Evolutionary conservation across 345 rosid species (phyloP).

Genomic region (Tarenaya hassleriana): DNA sequence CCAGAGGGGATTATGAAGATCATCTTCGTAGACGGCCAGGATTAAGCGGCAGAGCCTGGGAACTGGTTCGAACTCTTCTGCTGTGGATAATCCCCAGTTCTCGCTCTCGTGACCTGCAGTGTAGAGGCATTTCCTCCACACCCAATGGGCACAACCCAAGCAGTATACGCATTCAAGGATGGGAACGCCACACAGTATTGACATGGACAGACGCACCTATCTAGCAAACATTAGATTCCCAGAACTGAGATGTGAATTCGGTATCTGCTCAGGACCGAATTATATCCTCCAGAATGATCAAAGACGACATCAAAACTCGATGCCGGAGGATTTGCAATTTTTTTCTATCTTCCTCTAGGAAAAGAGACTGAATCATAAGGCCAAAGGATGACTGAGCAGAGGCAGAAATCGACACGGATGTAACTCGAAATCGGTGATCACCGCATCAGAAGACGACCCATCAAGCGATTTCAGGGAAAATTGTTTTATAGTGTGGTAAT

Average conservation of each 20-base stretch:
- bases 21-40: slow-evolving; percentile 68
- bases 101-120: slow-evolving; percentile 84
- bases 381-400: slow-evolving; percentile 10
- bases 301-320: neutral
- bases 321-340: no score
- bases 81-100: slow-evolving; percentile 77
- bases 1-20: slow-evolving; percentile 73
- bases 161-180: slow-evolving; percentile 84
- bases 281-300: slow-evolving; percentile 16
- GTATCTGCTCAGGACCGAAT: slow-evolving; percentile 1
- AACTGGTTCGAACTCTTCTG: slow-evolving; percentile 68
- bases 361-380: slow-evolving; percentile 13
- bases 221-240: slow-evolving; percentile 27
- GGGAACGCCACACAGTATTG: slow-evolving; percentile 77
- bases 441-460: neutral
- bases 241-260: no score
- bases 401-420: neutral
- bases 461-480: neutral
- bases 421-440: neutral
- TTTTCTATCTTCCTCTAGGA: neutral
- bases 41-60: slow-evolving; percentile 73
- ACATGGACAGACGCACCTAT: slow-evolving; percentile 67
- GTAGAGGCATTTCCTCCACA: slow-evolving; percentile 81
- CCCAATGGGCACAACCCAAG: slow-evolving; percentile 81
- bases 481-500: no score